Percentiles rank a stretch among this genome's conserved stretches.
Conservation (phyloP, 179 eudicot species). For the Corrigiola litoralis region DNA sequence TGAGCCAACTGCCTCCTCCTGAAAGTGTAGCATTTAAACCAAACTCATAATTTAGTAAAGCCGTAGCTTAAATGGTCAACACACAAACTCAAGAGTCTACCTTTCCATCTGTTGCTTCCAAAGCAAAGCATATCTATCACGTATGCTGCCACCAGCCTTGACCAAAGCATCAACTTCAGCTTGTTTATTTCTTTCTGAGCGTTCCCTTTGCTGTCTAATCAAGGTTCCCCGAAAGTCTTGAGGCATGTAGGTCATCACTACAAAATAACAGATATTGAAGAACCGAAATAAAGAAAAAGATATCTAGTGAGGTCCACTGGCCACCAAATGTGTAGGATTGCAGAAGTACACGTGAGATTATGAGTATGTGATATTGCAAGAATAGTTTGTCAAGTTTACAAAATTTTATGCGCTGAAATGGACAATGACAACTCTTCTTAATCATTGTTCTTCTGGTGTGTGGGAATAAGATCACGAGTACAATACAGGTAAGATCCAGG, state of each 20-base stretch:
- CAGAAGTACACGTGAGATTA: too few species aligned
- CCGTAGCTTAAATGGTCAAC: neutral
- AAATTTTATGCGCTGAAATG: too few species aligned
- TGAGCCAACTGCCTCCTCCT: conserved; percentile 92
- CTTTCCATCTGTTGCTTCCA: conserved; percentile 99
- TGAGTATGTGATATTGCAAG: too few species aligned
- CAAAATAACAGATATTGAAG: conserved; percentile 11
- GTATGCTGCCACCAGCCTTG: conserved; percentile 82
- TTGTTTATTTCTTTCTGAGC: conserved; percentile 88
- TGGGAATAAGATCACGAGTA: neutral
- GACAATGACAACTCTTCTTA: too few species aligned
- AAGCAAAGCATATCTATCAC: conserved; percentile 76
- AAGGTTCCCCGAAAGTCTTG: conserved; percentile 92
- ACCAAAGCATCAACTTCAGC: conserved; percentile 81
- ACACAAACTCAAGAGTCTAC: conserved; percentile 27
- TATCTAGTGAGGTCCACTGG: neutral
- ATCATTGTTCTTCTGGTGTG: neutral
- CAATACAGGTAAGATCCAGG: conserved; percentile 1
- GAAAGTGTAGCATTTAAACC: conserved; percentile 19
- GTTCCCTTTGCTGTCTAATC: conserved; percentile 91
- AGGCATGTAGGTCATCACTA: conserved; percentile 99
- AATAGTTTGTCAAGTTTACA: too few species aligned
- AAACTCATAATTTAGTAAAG: neutral
- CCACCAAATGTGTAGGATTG: neutral
- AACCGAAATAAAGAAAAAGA: neutral